Evolutionary conservation across 2,329 filamentous ascomycete genomes (phyloP).

Genomic region (Trichoderma oligosporum): DNA sequence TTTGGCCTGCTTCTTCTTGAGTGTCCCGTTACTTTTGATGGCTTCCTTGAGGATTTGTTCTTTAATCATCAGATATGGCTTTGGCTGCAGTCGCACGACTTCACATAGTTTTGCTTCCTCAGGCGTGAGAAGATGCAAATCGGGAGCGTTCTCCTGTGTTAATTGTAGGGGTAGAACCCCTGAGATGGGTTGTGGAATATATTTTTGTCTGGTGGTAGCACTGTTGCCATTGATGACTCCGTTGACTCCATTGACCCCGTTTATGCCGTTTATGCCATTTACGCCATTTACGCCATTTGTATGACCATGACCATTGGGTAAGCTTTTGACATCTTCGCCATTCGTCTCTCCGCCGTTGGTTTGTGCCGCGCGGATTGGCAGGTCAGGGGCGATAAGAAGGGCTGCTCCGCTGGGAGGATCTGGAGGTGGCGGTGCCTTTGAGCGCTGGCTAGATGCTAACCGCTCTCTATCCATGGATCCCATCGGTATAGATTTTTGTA

Average conservation of each 20-base stretch:
- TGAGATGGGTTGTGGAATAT: slow-evolving; percentile 53
- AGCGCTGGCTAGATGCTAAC: slow-evolving; percentile 67
- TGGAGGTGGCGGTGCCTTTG: slow-evolving; percentile 60
- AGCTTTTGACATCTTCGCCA: slow-evolving; percentile 35
- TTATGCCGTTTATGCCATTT: slow-evolving; percentile 34
- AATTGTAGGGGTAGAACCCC: slow-evolving; percentile 63
- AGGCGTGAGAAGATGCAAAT: slow-evolving; percentile 78
- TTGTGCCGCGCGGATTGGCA: slow-evolving; percentile 57
- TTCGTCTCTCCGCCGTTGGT: slow-evolving; percentile 37
- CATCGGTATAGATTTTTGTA: slow-evolving; percentile 66
- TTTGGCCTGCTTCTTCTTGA: slow-evolving; percentile 93
- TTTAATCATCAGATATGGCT: slow-evolving; percentile 93
- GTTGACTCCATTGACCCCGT: slow-evolving; percentile 44
- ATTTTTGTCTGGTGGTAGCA: slow-evolving; percentile 46
- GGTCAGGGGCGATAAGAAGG: slow-evolving; percentile 72
- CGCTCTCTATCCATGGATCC: slow-evolving; percentile 80
- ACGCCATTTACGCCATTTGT: slow-evolving; percentile 3
- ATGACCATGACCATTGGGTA: slow-evolving; percentile 50
- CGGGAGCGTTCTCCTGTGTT: slow-evolving; percentile 71
- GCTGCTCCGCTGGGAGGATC: slow-evolving; percentile 74
- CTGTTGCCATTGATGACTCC: slow-evolving; percentile 36
- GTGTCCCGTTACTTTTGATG: slow-evolving; percentile 76
- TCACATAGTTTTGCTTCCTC: slow-evolving; percentile 87
- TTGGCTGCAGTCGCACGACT: slow-evolving; percentile 78
- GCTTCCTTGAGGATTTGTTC: slow-evolving; percentile 88